Base-by-base conservation (phyloP, 495 filamentous ascomycete species). In the Astrocystis sublimbata region DNA sequence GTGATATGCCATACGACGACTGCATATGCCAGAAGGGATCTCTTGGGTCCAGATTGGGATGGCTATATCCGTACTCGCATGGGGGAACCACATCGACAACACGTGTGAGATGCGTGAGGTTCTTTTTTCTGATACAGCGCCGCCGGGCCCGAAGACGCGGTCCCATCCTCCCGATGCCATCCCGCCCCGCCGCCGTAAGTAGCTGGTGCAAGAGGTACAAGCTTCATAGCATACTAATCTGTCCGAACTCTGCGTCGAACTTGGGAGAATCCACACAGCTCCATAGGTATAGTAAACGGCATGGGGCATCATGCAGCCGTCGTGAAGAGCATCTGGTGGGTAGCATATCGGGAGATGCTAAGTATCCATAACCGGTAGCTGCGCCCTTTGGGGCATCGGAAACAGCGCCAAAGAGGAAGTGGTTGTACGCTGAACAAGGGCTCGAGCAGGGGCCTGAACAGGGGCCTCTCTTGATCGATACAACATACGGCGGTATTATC, bases 271-370 rank as follows among this genome's bases (percentile, higher is more conserved):
- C n/a, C n/a, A n/a, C n/a, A n/a, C n/a, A n/a, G n/a, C n/a, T 42
- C 31, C 24, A 28, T 28, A 26, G 38, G 17, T 36, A 56, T 10
- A 24, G 43, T 28, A 47, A 13, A n/a, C 15, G 17, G 56, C 26
- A 42, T 58, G 42, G 56, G n/a, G 42, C 35, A 57, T 56, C 54
- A 60, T 60, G 58, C 58, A 52, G 46, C 24, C 24, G 46, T 60
- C 58, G 58, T 60, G 58, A 60, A 52, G 58, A 60, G 35, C 8
- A 15, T 30, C 8, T n/a, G 19, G 3, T n/a, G n/a, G n/a, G n/a
- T n/a, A n/a, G n/a, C n/a, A n/a, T 13, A 12, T 24, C 40, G 24
- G 26, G 51, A 19, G 35, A 13, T 13, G 6, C 17, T 54, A 9
- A 54, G 31, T 35, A 10, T 8, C 23, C 12, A 58, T 46, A 46